phyloP scores from a whole-genome alignment of 129 eudicot genomes.

The Scalesia atractyloides region DNA sequence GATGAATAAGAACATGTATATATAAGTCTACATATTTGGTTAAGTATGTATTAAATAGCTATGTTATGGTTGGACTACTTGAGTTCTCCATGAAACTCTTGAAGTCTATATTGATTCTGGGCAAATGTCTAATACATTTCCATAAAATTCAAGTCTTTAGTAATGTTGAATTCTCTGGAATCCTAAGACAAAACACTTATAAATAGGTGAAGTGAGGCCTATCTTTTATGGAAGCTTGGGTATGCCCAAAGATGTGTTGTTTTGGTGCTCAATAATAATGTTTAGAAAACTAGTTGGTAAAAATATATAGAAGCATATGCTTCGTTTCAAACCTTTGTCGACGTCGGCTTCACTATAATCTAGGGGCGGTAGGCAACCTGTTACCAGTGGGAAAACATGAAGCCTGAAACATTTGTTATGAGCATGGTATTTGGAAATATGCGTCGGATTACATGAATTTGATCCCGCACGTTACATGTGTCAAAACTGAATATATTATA shows the following conservation, averaged over 20 bases:
- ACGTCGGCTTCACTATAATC: not conserved
- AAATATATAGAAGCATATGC: not conserved
- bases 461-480: no score
- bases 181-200: not conserved
- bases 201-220: not conserved
- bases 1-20: not conserved
- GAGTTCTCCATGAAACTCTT: slow-evolving; percentile 1
- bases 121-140: not conserved
- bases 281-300: not conserved
- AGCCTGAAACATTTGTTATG: not conserved
- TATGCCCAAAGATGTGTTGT: not conserved
- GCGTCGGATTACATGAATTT: no score
- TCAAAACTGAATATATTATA: no score
- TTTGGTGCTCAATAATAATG: not conserved
- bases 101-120: not conserved
- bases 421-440: not conserved
- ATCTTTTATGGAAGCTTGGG: not conserved
- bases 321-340: not conserved
- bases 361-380: no score
- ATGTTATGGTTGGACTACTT: not conserved
- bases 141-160: not conserved
- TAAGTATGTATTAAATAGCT: not conserved
- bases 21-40: not conserved
- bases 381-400: no score
- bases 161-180: not conserved